phyloP scores from a whole-genome alignment of 768 basidiomycete species.

The Xanthoconium purpureum region DNA sequence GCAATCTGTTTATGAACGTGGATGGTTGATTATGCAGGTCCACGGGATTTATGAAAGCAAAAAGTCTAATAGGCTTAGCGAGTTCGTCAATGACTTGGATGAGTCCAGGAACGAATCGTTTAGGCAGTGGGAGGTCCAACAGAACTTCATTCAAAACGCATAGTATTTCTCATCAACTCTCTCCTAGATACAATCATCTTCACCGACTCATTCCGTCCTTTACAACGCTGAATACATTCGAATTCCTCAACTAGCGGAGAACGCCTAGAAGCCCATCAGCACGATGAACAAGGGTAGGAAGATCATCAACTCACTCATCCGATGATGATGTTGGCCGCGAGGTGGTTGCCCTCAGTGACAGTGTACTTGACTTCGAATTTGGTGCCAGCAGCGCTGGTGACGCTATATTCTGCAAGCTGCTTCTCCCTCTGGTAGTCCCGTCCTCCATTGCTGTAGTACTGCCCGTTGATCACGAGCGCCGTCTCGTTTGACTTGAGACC shows the following conservation, averaged over 20 bases:
- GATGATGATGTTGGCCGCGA: not conserved
- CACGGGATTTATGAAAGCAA: no score
- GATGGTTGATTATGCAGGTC: no score
- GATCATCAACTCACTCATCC: not conserved
- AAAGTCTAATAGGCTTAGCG: no score
- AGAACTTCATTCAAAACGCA: not conserved
- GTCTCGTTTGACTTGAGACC: constrained; percentile 26
- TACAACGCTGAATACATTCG: not conserved
- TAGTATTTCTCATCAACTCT: not conserved
- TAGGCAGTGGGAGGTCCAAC: no score
- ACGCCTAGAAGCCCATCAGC: not conserved
- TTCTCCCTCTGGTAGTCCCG: not conserved
- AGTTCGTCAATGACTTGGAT: no score
- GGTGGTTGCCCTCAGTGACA: not conserved
- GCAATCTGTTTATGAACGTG: no score
- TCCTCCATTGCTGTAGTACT: not conserved
- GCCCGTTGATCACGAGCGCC: constrained; percentile 18
- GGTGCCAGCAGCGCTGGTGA: not conserved
- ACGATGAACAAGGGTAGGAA: not conserved
- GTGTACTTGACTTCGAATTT: not conserved
- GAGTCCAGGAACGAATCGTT: no score
- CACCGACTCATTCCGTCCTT: not conserved
- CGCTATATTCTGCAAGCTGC: not conserved
- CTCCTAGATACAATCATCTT: not conserved
- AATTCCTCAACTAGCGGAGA: not conserved